Evolutionary conservation across 2,329 filamentous ascomycete genomes (phyloP).

Genomic region (Aspergillus floridensis): DNA sequence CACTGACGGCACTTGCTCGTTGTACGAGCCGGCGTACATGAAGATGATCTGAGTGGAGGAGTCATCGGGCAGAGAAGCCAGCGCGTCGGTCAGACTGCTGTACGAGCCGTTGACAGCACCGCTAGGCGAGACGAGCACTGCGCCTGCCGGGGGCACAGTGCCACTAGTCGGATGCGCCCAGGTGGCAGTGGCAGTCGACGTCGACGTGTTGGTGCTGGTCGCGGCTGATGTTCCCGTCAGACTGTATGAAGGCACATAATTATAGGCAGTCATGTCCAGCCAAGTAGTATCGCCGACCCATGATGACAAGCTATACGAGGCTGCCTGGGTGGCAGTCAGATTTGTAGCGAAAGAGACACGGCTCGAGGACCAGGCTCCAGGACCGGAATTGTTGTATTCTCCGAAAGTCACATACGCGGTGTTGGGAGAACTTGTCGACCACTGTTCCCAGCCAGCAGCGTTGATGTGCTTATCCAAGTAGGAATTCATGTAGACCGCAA

Average conservation of each 20-base stretch:
- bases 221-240: conserved; percentile 18
- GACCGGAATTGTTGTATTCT: conserved; percentile 34
- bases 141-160: conserved; percentile 40
- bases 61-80: conserved; percentile 37
- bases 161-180: conserved; percentile 43
- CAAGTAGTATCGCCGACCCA: conserved; percentile 44
- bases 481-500: neutral
- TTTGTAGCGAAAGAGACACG: conserved; percentile 39
- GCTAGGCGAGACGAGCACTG: conserved; percentile 43
- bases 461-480: neutral
- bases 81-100: conserved; percentile 35
- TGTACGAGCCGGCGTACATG: conserved; percentile 25
- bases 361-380: conserved; percentile 31
- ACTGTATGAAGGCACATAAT: conserved; percentile 36
- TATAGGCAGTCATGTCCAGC: conserved; percentile 44
- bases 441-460: conserved; percentile 9
- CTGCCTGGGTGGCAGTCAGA: conserved; percentile 34
- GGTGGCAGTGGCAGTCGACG: conserved; percentile 2
- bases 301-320: conserved; percentile 35
- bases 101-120: conserved; percentile 30
- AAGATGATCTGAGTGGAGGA: conserved; percentile 36
- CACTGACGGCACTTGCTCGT: conserved; percentile 22
- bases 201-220: neutral
- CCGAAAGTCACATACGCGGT: conserved; percentile 38
- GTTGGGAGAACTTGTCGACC: conserved; percentile 33